Evolutionary conservation across 1,284 basidiomycete species (phyloP).

Genomic region (Trichosporon sp.): DNA sequence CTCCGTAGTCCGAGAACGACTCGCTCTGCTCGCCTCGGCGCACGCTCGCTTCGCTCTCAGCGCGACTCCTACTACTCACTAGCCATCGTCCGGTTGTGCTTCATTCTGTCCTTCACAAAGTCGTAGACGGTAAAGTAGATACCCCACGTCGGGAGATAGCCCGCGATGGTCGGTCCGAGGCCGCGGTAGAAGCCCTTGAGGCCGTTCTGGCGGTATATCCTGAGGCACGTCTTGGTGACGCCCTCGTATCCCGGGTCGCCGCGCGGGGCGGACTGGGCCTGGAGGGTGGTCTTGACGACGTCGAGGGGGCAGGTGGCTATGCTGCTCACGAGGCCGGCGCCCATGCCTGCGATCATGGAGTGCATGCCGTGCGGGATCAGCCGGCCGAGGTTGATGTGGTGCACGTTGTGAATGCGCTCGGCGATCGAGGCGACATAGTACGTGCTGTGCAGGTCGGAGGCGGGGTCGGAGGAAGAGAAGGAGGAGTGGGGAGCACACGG

Average conservation of each 20-base stretch:
- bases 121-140: conserved; percentile 98
- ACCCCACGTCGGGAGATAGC: conserved; percentile 94
- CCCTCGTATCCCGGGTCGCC: conserved; percentile 70
- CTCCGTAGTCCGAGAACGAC: too few relatives aligned
- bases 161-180: conserved; percentile 87
- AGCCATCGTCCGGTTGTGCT: conserved; percentile 44
- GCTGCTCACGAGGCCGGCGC: conserved; percentile 78
- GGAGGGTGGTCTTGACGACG: conserved; percentile 93
- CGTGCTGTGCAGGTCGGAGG: neutral
- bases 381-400: neutral
- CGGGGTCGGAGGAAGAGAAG: neutral
- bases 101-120: conserved; percentile 76
- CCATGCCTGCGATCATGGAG: conserved; percentile 55
- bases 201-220: conserved; percentile 69
- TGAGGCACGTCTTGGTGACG: conserved; percentile 67
- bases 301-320: conserved; percentile 95
- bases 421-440: conserved; percentile 3
- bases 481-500: neutral
- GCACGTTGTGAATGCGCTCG: neutral
- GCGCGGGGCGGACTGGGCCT: conserved; percentile 71
- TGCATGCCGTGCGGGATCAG: conserved; percentile 39
- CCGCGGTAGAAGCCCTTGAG: conserved; percentile 85
- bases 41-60: neutral
- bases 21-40: too few relatives aligned
- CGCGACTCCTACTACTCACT: conserved; percentile 11